These are phyloP conservation scores for Xerocomus amazonicus DNA, from an alignment of 1,284 basidiomycete genomes.

Conservation along the genomic window DNA sequence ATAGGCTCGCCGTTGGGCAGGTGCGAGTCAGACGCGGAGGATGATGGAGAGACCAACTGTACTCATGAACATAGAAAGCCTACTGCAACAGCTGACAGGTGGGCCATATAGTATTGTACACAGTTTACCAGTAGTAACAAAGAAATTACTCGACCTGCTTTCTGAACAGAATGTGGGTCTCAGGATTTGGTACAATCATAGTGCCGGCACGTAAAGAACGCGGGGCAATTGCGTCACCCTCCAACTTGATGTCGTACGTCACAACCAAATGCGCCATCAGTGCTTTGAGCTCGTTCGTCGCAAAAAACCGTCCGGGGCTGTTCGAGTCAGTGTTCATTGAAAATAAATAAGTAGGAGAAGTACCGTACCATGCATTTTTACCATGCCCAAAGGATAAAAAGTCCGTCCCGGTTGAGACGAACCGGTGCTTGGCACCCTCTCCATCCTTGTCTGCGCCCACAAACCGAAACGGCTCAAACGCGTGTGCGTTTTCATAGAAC, in stretches of 20 bases:
- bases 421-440: conserved; percentile 17
- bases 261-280: not conserved
- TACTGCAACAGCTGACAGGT: no score
- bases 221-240: not conserved
- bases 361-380: conserved; percentile 14
- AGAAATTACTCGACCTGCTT: not conserved
- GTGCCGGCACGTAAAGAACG: not conserved
- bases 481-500: not conserved
- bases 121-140: no score
- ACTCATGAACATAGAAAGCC: not conserved
- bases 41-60: conserved; percentile 6
- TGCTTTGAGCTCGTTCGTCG: not conserved
- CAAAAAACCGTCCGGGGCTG: conserved; percentile 20
- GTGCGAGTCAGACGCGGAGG: conserved; percentile 7
- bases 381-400: conserved; percentile 18
- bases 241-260: not conserved
- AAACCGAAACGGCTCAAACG: not conserved
- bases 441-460: conserved; percentile 1
- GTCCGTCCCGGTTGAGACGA: conserved; percentile 10
- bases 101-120: no score
- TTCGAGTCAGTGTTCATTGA: not conserved
- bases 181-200: not conserved
- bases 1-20: conserved; percentile 38
- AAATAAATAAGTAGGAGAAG: not conserved
- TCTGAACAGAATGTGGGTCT: not conserved